Evolutionary conservation across 331 rosid genomes (phyloP).

Genomic region (Malus hybrid): DNA sequence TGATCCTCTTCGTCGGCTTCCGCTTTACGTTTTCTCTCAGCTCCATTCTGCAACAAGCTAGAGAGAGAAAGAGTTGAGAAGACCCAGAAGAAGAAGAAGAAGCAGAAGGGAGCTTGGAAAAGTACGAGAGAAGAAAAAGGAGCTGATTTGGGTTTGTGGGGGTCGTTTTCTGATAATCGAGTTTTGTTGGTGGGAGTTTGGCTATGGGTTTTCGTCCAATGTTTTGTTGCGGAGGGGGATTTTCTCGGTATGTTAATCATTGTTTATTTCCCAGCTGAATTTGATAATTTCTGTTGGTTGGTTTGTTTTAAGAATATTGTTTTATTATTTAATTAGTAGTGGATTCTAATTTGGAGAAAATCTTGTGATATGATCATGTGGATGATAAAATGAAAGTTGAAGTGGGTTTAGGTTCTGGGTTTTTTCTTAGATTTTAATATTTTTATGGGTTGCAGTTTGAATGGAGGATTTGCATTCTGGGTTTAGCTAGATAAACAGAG

Average conservation of each 20-base stretch:
- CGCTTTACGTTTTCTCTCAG: constrained; percentile 5
- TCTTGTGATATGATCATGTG: not conserved
- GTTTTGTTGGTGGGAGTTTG: constrained; percentile 23
- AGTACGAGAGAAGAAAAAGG: not conserved
- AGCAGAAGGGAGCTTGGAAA: not conserved
- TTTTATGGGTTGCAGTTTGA: not conserved
- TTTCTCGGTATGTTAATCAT: constrained; percentile 49
- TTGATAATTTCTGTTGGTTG: not conserved
- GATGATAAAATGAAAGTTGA: not conserved
- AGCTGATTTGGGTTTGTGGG: constrained; percentile 4
- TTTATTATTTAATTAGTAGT: constrained; percentile 5
- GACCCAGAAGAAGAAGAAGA: constrained; percentile 3
- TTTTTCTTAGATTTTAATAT: not conserved
- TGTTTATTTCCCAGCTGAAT: not conserved
- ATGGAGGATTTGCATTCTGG: constrained; percentile 1
- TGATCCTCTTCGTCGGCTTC: constrained; percentile 6
- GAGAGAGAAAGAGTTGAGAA: not conserved
- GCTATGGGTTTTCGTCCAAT: constrained; percentile 46
- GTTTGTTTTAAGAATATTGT: not conserved
- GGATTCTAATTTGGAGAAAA: not conserved
- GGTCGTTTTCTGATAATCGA: not conserved
- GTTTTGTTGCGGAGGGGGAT: constrained; percentile 51
- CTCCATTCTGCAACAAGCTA: constrained; percentile 14
- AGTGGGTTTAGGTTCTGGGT: not conserved
- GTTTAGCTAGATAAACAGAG: constrained; percentile 18